Conservation (phyloP, 345 rosid species). For the Carallia pectinifolia region DNA sequence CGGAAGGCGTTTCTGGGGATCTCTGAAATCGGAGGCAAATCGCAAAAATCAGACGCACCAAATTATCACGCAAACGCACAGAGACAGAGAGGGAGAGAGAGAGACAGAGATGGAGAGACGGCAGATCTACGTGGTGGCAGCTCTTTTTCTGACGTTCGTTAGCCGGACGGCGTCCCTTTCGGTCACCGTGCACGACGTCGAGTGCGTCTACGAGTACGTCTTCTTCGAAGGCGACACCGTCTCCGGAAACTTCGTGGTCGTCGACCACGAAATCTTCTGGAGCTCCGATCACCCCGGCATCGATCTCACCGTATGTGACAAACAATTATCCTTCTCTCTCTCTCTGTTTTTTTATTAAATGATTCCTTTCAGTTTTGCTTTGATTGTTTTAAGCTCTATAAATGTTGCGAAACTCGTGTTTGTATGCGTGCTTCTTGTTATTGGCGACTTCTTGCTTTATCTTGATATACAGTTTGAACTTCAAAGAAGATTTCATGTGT, state of each 20-base stretch:
- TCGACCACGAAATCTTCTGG: slow-evolving; percentile 99
- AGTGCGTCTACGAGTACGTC: slow-evolving; percentile 92
- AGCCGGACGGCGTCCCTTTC: slow-evolving; percentile 63
- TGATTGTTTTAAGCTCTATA: no score
- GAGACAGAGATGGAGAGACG: slow-evolving; percentile 28
- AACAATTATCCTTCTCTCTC: neutral
- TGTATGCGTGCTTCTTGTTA: no score
- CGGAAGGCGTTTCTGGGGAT: no score
- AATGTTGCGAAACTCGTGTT: no score
- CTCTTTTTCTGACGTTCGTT: slow-evolving; percentile 38
- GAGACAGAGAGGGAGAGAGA: no score
- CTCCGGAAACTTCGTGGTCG: slow-evolving; percentile 94
- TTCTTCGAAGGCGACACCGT: slow-evolving; percentile 88
- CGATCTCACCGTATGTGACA: slow-evolving; percentile 62
- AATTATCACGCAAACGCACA: no score
- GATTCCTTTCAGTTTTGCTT: neutral
- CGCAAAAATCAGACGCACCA: no score
- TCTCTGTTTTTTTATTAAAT: neutral
- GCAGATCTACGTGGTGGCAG: slow-evolving; percentile 29
- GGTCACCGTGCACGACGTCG: slow-evolving; percentile 80
- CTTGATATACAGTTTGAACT: no score
- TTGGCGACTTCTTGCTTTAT: no score
- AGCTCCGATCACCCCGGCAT: slow-evolving; percentile 94
- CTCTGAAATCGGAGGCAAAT: no score
- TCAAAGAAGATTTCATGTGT: no score